Percentiles rank a stretch among this genome's conserved stretches.
These are phyloP conservation scores for Lactifluus piperatus DNA, from an alignment of 768 basidiomycete species.

Conservation along the genomic window DNA sequence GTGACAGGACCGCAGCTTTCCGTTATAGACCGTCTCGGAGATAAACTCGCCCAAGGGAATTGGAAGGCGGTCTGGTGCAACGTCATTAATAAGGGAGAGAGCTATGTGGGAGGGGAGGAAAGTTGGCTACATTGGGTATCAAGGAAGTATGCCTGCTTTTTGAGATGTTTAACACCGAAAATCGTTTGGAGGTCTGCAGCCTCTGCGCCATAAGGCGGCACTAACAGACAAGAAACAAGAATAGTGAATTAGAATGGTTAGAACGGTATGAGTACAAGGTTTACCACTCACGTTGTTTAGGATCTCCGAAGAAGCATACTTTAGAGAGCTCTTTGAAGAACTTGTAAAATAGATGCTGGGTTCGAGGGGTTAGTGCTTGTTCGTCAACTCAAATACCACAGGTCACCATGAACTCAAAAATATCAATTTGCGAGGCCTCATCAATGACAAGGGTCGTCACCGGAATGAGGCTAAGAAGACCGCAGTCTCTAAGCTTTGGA, in stretches of 20 bases:
- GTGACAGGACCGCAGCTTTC: constrained; percentile 34
- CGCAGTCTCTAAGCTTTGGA: constrained; percentile 29
- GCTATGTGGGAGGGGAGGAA: background rate
- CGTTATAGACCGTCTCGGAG: constrained; percentile 35
- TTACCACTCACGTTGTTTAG: constrained; percentile 37
- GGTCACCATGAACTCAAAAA: constrained; percentile 40
- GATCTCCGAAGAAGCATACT: constrained; percentile 47
- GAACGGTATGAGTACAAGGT: background rate
- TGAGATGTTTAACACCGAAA: constrained; percentile 38
- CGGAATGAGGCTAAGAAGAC: constrained; percentile 32
- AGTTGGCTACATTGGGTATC: constrained; percentile 37
- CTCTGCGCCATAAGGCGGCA: constrained; percentile 44
- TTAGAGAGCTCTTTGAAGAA: constrained; percentile 33
- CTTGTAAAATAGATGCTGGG: constrained; percentile 37
- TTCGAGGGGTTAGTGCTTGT: background rate
- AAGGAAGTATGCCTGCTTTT: constrained; percentile 31
- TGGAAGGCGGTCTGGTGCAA: constrained; percentile 42
- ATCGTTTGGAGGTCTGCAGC: constrained; percentile 35
- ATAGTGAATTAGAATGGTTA: background rate
- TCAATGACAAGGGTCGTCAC: constrained; percentile 44
- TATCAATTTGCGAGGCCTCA: constrained; percentile 45
- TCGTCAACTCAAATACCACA: background rate
- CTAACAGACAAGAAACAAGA: constrained; percentile 23
- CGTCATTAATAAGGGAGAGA: background rate
- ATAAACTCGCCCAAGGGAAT: constrained; percentile 40